phyloP scores from a whole-genome alignment of 2,329 filamentous ascomycete species.

The Eutypella sp. region DNA sequence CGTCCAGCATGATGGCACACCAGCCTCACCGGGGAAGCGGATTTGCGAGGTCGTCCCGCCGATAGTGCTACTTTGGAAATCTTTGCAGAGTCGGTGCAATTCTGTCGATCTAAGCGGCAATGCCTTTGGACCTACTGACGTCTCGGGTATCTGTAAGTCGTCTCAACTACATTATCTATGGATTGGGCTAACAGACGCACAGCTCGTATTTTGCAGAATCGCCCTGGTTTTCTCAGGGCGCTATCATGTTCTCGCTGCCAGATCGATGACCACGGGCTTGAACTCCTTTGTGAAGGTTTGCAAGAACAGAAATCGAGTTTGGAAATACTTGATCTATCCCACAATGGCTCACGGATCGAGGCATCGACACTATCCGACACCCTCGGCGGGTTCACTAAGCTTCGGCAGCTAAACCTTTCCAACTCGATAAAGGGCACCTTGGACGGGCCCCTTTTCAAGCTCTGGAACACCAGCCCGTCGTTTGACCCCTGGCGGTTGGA shows the following conservation, averaged over 20 bases:
- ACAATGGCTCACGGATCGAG: constrained; percentile 47
- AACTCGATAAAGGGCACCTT: constrained; percentile 44
- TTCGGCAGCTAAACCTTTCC: constrained; percentile 45
- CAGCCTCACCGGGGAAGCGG: constrained; percentile 4
- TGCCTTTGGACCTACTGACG: constrained; percentile 38
- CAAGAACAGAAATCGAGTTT: constrained; percentile 40
- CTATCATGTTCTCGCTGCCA: constrained; percentile 48
- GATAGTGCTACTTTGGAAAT: constrained; percentile 45
- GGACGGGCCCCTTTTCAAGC: constrained; percentile 41
- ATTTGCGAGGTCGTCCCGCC: constrained; percentile 40
- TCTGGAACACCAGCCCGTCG: constrained; percentile 33
- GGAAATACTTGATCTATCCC: constrained; percentile 46
- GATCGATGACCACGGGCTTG: constrained; percentile 44
- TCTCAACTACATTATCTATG: too few relatives aligned
- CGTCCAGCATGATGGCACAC: constrained; percentile 11
- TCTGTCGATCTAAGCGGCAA: constrained; percentile 49
- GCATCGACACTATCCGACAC: constrained; percentile 41
- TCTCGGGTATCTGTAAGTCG: constrained; percentile 43
- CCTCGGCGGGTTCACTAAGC: constrained; percentile 36
- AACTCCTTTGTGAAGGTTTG: constrained; percentile 43
- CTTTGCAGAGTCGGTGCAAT: constrained; percentile 43
- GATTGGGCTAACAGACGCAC: constrained; percentile 4
- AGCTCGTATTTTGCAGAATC: constrained; percentile 25
- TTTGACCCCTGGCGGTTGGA: constrained; percentile 39
- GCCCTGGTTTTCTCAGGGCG: constrained; percentile 36